Base-by-base conservation (phyloP, 257 asterid genomes). In the Primulina tabacum region DNA sequence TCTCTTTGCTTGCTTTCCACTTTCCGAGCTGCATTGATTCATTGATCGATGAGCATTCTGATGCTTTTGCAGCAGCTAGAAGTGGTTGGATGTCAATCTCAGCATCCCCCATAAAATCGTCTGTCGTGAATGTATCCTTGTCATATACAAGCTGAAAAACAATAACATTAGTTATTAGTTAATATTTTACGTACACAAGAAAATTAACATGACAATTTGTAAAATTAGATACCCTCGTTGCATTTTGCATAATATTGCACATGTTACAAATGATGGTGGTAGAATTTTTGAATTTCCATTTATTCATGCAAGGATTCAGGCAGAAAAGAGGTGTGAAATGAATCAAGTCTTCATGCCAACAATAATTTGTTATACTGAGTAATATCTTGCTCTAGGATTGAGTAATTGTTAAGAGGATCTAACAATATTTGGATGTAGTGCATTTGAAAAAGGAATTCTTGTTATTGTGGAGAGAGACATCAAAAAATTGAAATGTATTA, bases 41-140 rank as follows among this genome's bases (percentile, higher is more conserved):
- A 24, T 75, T 37, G 6, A 75, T 38, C 1, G 81, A 57, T 12
- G 90, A 89, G 40, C 40, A 59, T 78, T 90, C 96, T 0, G 83
- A 79, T 55, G 97, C 95, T 78, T 76, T 87, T 55, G 97, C 97
- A 50, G 98, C 96, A 24, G 83, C 73, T 58, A 92, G 87, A 40
- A 92, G 74, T 0, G 96, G 96, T 62, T 92, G 92, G 60, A 92
- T 90, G 55, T 92, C 89, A 6, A 92, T 83, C 85, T 90, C 98
- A 2, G 97, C 96, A 30, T 88, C 90, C 62, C 98, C 98, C 98
- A 92, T 92, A 67, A 87, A 92, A 75, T 90, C 98, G 21, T 92
- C 98, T 0, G 97, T 80, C 1, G 95, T 80, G 82, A 92, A 92
- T 1, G 87, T 90, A 66, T 92, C 98, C 82, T 90, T 92, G 81